A percentile compares a stretch with the other conserved stretches of the same genome.
Evolutionary conservation across 306 rosid genomes (phyloP).

Genomic region (Abrus pulchellus): DNA sequence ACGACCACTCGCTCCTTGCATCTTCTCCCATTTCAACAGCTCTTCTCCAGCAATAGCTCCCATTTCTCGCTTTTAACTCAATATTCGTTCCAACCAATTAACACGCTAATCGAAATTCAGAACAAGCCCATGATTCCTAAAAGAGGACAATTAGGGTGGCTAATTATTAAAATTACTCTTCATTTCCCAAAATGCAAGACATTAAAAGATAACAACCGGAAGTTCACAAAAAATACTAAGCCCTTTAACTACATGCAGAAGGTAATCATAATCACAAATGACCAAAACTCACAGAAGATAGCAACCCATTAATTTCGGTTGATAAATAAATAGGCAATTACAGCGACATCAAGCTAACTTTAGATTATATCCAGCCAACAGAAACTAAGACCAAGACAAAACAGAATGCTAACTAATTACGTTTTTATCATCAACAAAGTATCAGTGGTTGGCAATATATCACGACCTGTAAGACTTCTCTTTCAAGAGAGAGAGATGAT

Average conservation of each 20-base stretch:
- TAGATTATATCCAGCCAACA: slow-evolving; percentile 61
- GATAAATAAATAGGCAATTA: slow-evolving; percentile 51
- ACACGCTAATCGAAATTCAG: slow-evolving; percentile 54
- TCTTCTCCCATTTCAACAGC: slow-evolving; percentile 85
- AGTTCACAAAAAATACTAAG: slow-evolving; percentile 50
- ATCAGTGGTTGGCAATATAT: slow-evolving; percentile 52
- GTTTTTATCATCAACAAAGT: slow-evolving; percentile 46
- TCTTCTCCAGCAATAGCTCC: slow-evolving; percentile 91
- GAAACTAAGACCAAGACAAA: slow-evolving; percentile 44
- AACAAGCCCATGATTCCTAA: slow-evolving; percentile 52
- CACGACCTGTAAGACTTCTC: slow-evolving; percentile 49
- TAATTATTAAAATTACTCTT: slow-evolving; percentile 38
- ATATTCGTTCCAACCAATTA: slow-evolving; percentile 44
- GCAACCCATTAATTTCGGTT: slow-evolving; percentile 44
- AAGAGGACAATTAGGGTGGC: slow-evolving; percentile 34
- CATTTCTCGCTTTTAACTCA: slow-evolving; percentile 61
- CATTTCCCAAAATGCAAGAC: slow-evolving; percentile 58
- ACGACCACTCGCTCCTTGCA: slow-evolving; percentile 69
- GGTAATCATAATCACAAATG: slow-evolving; percentile 51
- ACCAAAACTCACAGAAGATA: slow-evolving; percentile 26
- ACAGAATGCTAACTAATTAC: slow-evolving; percentile 62
- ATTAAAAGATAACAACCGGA: slow-evolving; percentile 49
- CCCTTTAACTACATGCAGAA: slow-evolving; percentile 51
- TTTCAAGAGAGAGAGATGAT: slow-evolving; percentile 45
- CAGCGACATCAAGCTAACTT: slow-evolving; percentile 59